These are phyloP conservation scores for Pinus tabuliformis DNA, from an alignment of 75 land plant genomes.

Conservation along the genomic window DNA sequence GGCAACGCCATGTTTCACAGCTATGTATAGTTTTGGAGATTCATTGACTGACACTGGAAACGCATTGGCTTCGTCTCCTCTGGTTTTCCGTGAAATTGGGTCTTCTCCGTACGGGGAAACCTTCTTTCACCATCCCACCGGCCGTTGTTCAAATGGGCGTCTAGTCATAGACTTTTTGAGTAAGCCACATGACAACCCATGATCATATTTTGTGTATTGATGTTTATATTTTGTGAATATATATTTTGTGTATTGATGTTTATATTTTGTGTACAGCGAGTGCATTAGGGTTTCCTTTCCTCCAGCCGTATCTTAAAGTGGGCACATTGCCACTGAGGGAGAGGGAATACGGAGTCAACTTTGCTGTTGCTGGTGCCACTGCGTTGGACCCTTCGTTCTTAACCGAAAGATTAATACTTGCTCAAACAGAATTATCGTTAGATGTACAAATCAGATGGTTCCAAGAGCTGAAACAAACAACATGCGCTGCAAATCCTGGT, in stretches of 20 bases:
- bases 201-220: no score
- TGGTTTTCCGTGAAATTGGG: slow-evolving; percentile 18
- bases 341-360: not conserved
- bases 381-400: not conserved
- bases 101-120: slow-evolving; percentile 49
- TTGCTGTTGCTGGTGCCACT: not conserved
- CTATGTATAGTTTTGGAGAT: slow-evolving; percentile 66
- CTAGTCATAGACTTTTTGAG: slow-evolving; percentile 62
- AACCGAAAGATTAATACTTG: not conserved
- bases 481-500: not conserved
- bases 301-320: slow-evolving; percentile 3
- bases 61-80: slow-evolving; percentile 26
- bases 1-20: slow-evolving; percentile 9
- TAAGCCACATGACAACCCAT: not conserved
- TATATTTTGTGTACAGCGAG: not conserved
- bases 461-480: not conserved
- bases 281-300: not conserved
- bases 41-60: slow-evolving; percentile 61
- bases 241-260: not conserved
- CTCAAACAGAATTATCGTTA: not conserved
- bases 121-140: slow-evolving; percentile 40
- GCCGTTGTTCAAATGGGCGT: slow-evolving; percentile 64
- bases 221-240: not conserved
- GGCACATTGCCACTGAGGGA: no score
- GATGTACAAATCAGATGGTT: not conserved